Percentiles rank a stretch among this genome's conserved stretches.
phyloP scores from a whole-genome alignment of 768 basidiomycete species.

The Russula virescens region DNA sequence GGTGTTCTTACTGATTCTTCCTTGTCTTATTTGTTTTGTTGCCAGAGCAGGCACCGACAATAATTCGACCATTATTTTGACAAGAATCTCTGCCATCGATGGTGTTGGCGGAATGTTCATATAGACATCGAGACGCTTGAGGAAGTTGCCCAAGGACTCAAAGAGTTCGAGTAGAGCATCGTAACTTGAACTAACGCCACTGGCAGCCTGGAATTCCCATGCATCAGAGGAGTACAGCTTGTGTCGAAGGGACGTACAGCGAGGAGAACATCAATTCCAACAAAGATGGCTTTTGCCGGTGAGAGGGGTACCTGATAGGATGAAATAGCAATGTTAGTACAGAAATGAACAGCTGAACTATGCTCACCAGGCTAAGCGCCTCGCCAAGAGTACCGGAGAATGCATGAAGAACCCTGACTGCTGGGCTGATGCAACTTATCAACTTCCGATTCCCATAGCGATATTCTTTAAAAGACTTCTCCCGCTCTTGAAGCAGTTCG shows the following conservation, averaged over 20 bases:
- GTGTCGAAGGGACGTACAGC: not conserved
- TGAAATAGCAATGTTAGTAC: no score
- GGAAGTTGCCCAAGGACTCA: not conserved
- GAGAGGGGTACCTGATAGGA: not conserved
- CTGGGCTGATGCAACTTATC: not conserved
- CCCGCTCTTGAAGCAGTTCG: not conserved
- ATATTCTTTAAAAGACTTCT: conserved; percentile 1
- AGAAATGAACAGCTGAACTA: not conserved
- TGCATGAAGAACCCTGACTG: not conserved
- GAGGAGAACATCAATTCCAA: not conserved
- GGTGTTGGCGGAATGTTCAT: no score
- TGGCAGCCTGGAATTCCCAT: not conserved
- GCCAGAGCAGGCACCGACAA: no score
- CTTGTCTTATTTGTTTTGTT: no score
- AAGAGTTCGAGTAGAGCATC: not conserved
- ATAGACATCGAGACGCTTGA: no score
- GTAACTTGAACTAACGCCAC: not conserved
- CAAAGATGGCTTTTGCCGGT: not conserved
- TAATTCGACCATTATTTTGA: no score
- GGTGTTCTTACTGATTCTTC: no score
- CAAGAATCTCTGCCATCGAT: no score
- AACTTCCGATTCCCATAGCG: not conserved
- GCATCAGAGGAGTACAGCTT: not conserved
- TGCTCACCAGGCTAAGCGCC: not conserved
- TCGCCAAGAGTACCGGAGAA: not conserved